Percentiles rank a stretch among this genome's conserved stretches.
Evolutionary conservation across 257 asterid genomes (phyloP).

Genomic region (Mentha longifolia): DNA sequence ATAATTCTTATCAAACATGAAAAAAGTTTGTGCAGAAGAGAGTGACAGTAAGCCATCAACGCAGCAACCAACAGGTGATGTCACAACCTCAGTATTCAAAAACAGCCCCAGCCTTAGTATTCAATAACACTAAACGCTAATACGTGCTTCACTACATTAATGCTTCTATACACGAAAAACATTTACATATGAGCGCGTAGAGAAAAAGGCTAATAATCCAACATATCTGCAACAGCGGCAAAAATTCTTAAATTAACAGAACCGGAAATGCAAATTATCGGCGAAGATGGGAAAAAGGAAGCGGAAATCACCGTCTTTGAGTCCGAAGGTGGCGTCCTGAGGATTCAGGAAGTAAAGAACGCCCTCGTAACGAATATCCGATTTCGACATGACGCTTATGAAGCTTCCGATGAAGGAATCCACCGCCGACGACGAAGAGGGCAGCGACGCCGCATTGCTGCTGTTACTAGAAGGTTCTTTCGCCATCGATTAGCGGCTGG

Average conservation of each 20-base stretch:
- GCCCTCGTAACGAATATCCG: conserved; percentile 87
- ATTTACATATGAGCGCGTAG: neutral
- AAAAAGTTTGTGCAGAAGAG: conserved; percentile 4
- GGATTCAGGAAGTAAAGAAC: conserved; percentile 63
- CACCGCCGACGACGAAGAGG: conserved; percentile 51
- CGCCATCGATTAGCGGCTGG: conserved; percentile 41
- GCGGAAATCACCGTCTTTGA: conserved; percentile 58
- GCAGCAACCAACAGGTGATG: neutral
- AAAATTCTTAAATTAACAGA: conserved; percentile 6
- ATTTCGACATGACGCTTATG: conserved; percentile 71
- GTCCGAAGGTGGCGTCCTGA: conserved; percentile 70
- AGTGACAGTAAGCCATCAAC: neutral
- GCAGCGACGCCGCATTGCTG: conserved; percentile 41
- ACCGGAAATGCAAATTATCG: neutral
- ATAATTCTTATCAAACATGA: neutral
- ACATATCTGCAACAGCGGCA: conserved; percentile 5
- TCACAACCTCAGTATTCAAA: neutral
- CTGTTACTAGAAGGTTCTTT: conserved; percentile 45
- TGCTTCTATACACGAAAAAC: conserved; percentile 8
- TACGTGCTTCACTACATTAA: neutral
- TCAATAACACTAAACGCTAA: conserved; percentile 15
- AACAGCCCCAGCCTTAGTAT: neutral
- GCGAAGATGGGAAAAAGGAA: no score
- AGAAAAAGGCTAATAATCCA: neutral
- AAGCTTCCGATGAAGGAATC: conserved; percentile 80